These are phyloP conservation scores for Cercophora scortea DNA, from an alignment of 495 filamentous ascomycete genomes.

Conservation along the genomic window DNA sequence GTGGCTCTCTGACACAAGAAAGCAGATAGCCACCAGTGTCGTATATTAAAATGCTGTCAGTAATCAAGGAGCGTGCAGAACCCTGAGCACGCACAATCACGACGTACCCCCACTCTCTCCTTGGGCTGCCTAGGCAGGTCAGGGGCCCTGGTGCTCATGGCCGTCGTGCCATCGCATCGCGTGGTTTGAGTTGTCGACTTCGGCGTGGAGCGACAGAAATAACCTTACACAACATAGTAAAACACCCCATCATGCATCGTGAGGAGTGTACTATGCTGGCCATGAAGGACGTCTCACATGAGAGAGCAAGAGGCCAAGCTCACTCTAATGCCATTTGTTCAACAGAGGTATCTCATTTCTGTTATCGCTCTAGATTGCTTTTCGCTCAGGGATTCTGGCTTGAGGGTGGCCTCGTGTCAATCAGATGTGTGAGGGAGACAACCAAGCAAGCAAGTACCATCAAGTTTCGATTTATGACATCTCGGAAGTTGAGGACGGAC, in stretches of 20 bases:
- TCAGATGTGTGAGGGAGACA: background rate
- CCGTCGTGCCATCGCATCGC: constrained; percentile 9
- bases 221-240: background rate
- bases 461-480: background rate
- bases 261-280: background rate
- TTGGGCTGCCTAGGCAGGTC: no score
- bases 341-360: background rate
- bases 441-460: background rate
- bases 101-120: constrained; percentile 7
- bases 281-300: constrained; percentile 13
- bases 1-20: constrained; percentile 15
- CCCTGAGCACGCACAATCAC: background rate
- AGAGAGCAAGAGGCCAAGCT: background rate
- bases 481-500: background rate
- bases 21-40: constrained; percentile 9
- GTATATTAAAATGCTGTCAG: constrained; percentile 16
- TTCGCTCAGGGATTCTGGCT: background rate
- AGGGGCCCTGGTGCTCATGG: background rate
- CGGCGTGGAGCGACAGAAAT: constrained; percentile 5
- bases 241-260: background rate
- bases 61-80: background rate
- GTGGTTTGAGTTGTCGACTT: constrained; percentile 1
- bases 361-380: background rate
- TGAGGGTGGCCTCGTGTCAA: background rate
- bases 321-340: background rate